Conservation (phyloP, 1,284 basidiomycete species). For the Microbotryum violaceum region DNA sequence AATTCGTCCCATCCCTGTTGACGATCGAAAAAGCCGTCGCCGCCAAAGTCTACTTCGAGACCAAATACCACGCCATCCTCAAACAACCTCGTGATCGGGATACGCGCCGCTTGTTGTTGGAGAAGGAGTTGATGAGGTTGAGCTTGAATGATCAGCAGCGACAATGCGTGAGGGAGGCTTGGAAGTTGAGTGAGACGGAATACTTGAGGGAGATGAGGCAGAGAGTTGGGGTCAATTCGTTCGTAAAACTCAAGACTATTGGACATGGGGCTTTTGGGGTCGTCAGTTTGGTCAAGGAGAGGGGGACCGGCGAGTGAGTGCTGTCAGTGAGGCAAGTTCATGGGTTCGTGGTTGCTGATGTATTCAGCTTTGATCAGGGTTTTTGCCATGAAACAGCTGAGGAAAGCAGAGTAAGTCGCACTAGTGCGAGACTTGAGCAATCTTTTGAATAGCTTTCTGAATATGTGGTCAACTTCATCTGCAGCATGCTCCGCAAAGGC, state of each 20-base stretch:
- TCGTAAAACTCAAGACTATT: slow-evolving; percentile 86
- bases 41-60: slow-evolving; percentile 91
- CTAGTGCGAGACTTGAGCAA: no score
- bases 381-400: slow-evolving; percentile 95
- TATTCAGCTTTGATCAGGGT: slow-evolving; percentile 40
- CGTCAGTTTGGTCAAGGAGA: slow-evolving; percentile 82
- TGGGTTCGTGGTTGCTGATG: not conserved
- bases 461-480: not conserved
- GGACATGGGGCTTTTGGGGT: slow-evolving; percentile 97
- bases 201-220: slow-evolving; percentile 75
- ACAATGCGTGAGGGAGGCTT: slow-evolving; percentile 61
- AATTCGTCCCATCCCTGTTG: slow-evolving; percentile 66
- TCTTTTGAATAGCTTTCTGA: no score
- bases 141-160: slow-evolving; percentile 63
- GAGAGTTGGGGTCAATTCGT: slow-evolving; percentile 74
- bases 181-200: slow-evolving; percentile 79
- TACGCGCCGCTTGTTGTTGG: slow-evolving; percentile 72
- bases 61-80: slow-evolving; percentile 84
- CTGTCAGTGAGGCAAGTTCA: not conserved
- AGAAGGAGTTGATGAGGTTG: slow-evolving; percentile 72
- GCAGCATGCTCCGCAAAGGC: slow-evolving; percentile 81
- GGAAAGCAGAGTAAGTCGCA: slow-evolving; percentile 63
- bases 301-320: slow-evolving; percentile 54
- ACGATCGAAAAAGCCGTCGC: slow-evolving; percentile 91
- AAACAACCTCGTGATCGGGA: slow-evolving; percentile 60